Conservation (phyloP, 2,329 filamentous ascomycete genomes). For the Calonectria honghensis region DNA sequence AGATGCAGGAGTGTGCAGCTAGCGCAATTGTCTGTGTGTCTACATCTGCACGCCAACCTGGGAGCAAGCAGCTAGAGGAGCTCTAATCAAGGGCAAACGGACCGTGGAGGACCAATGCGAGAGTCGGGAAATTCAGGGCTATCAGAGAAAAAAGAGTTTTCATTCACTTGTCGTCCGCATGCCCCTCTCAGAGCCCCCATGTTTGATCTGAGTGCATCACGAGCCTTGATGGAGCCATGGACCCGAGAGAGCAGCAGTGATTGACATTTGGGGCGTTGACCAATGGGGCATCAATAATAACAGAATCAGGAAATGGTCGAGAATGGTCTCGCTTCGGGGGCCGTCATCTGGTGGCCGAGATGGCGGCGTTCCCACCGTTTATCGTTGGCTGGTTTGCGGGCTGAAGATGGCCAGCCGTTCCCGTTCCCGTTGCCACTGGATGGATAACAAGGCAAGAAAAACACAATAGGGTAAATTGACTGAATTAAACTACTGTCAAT, state of each 20-base stretch:
- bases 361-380: constrained; percentile 25
- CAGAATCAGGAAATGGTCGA: constrained; percentile 34
- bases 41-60: constrained; percentile 47
- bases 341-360: constrained; percentile 23
- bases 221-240: constrained; percentile 20
- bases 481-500: constrained; percentile 27
- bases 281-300: constrained; percentile 18
- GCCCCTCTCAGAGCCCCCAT: constrained; percentile 20
- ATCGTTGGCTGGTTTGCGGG: constrained; percentile 24
- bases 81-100: constrained; percentile 41
- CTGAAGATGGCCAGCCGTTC: constrained; percentile 34
- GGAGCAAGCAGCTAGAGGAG: constrained; percentile 49
- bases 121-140: constrained; percentile 38
- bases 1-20: constrained; percentile 54
- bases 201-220: constrained; percentile 3
- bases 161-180: constrained; percentile 33
- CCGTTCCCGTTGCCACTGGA: constrained; percentile 20
- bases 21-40: constrained; percentile 44
- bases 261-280: constrained; percentile 15
- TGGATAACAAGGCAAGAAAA: not conserved
- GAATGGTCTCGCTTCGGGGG: constrained; percentile 30
- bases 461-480: not conserved
- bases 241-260: not conserved
- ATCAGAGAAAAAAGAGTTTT: constrained; percentile 23
- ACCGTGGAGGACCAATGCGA: constrained; percentile 40